A percentile compares a stretch with the other conserved stretches of the same genome.
Evolutionary conservation across 1,139 yeast genomes (phyloP).

Genomic region (Debaryomycetaceae sp.): DNA sequence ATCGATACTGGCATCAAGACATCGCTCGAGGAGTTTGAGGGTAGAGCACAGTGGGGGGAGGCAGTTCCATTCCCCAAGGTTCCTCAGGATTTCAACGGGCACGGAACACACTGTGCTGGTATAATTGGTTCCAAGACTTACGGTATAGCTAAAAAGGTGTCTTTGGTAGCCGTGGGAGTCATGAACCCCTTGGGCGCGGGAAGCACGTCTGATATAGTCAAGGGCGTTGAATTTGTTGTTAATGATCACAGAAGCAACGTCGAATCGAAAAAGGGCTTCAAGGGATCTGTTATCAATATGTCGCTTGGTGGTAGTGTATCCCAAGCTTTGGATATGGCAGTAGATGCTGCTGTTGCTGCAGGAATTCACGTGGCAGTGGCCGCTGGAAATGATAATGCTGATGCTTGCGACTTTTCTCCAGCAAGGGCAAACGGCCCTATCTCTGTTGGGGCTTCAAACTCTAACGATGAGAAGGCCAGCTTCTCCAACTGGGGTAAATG

Average conservation of each 20-base stretch:
- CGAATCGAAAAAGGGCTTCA: constrained; percentile 33
- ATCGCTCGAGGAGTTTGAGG: constrained; percentile 39
- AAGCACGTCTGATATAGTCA: constrained; percentile 39
- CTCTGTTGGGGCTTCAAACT: constrained; percentile 43
- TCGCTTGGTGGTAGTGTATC: constrained; percentile 44
- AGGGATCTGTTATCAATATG: constrained; percentile 45
- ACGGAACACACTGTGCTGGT: constrained; percentile 49
- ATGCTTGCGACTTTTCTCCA: constrained; percentile 43
- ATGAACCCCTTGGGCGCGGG: constrained; percentile 41
- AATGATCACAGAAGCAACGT: constrained; percentile 32
- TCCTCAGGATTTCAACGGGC: constrained; percentile 51
- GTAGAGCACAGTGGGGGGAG: constrained; percentile 42
- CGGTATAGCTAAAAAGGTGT: constrained; percentile 43
- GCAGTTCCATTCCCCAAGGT: constrained; percentile 36
- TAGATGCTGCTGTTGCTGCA: constrained; percentile 39
- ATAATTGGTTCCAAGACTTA: constrained; percentile 40
- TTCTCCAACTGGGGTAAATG: constrained; percentile 45
- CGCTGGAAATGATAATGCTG: constrained; percentile 44
- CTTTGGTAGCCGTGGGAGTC: constrained; percentile 41
- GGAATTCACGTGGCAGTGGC: constrained; percentile 45
- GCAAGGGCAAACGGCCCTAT: constrained; percentile 42
- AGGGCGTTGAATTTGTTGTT: constrained; percentile 43
- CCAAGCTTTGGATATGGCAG: constrained; percentile 41
- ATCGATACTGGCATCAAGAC: constrained; percentile 43
- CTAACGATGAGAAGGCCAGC: constrained; percentile 34